phyloP scores from a whole-genome alignment of 1,284 basidiomycete genomes.

The Sparassis latifolia region DNA sequence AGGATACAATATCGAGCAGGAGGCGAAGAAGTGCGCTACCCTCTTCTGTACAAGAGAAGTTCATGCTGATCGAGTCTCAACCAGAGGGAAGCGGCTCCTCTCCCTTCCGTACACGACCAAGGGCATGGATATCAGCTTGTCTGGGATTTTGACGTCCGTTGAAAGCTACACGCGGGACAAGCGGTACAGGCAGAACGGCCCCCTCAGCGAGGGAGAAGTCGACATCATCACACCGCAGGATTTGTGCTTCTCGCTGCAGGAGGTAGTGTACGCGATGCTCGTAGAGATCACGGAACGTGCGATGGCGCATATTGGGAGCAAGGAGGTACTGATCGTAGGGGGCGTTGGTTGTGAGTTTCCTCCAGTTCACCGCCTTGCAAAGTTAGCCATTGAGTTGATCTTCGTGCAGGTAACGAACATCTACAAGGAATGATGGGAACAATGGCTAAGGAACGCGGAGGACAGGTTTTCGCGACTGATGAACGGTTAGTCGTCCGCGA shows the following conservation, averaged over 20 bases:
- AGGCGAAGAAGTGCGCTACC: conserved; percentile 74
- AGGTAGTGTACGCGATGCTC: conserved; percentile 97
- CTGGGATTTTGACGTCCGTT: conserved; percentile 84
- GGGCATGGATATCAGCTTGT: conserved; percentile 97
- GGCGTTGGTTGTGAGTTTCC: conserved; percentile 89
- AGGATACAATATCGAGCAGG: conserved; percentile 98
- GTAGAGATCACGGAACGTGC: conserved; percentile 99
- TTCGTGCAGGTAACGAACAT: conserved; percentile 75
- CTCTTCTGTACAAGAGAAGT: not conserved
- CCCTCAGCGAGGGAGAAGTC: conserved; percentile 33
- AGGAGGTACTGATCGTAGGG: conserved; percentile 95
- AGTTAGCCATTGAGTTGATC: not conserved
- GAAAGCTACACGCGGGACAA: conserved; percentile 86
- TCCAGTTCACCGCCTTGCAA: not conserved
- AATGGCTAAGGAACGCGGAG: conserved; percentile 90
- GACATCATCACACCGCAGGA: conserved; percentile 90
- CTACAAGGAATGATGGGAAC: conserved; percentile 99
- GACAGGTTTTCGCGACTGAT: conserved; percentile 92
- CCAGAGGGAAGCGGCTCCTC: conserved; percentile 69
- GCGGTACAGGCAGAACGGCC: conserved; percentile 49
- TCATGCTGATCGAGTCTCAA: not conserved
- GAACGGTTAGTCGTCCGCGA: conserved; percentile 59
- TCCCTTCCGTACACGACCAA: conserved; percentile 94
- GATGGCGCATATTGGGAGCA: conserved; percentile 97
- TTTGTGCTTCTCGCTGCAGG: conserved; percentile 95